These are phyloP conservation scores for Cordyceps tenuipes DNA, from an alignment of 2,329 filamentous ascomycete genomes.

Conservation along the genomic window DNA sequence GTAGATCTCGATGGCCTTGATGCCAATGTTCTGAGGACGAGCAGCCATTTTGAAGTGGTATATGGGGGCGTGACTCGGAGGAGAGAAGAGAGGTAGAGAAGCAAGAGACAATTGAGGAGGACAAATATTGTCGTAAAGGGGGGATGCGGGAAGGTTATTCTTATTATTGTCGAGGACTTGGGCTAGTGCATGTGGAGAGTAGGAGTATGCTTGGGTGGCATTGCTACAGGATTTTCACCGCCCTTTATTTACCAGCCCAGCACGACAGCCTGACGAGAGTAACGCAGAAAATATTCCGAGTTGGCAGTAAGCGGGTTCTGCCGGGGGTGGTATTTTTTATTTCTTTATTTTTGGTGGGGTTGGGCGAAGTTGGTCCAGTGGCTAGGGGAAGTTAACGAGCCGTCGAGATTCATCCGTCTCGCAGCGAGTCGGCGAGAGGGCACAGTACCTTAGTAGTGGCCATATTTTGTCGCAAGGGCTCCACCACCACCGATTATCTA, in stretches of 20 bases:
- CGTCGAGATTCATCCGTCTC: neutral
- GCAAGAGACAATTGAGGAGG: constrained; percentile 4
- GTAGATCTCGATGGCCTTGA: constrained; percentile 89
- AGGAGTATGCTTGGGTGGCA: neutral
- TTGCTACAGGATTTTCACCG: constrained; percentile 12
- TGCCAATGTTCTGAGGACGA: constrained; percentile 80
- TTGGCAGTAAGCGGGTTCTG: constrained; percentile 9
- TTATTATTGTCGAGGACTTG: constrained; percentile 9
- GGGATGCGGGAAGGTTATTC: constrained; percentile 5
- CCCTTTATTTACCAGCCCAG: constrained; percentile 9
- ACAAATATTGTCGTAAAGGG: constrained; percentile 7
- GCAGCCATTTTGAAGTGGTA: constrained; percentile 50
- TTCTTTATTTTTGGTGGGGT: constrained; percentile 9
- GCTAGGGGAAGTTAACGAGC: constrained; percentile 4
- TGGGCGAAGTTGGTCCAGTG: neutral
- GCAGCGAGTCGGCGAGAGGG: neutral
- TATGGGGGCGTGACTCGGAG: neutral
- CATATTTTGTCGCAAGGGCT: neutral
- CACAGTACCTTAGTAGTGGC: too few species aligned
- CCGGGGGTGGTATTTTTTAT: constrained; percentile 4
- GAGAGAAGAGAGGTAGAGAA: constrained; percentile 5
- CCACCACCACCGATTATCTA: constrained; percentile 1
- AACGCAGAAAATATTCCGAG: constrained; percentile 3
- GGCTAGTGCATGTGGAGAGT: constrained; percentile 6
- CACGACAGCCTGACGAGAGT: neutral